phyloP scores from a whole-genome alignment of 1,284 basidiomycete species.

The Rhodotorula mucilaginosa region DNA sequence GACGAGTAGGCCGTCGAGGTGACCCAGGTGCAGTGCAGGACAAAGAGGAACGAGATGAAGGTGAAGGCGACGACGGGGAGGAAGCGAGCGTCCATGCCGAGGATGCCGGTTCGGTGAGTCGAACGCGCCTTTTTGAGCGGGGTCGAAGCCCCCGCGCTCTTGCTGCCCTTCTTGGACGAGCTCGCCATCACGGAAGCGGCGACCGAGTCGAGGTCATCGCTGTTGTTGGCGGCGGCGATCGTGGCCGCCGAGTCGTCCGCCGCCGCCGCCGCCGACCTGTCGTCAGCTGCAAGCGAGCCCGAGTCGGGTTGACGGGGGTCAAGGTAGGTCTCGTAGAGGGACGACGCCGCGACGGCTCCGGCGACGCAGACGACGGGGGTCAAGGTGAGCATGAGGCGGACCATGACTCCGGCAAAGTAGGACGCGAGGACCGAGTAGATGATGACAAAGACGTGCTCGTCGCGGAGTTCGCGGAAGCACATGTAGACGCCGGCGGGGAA shows the following conservation, averaged over 20 bases:
- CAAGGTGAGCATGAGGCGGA: slow-evolving; percentile 87
- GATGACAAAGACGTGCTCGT: slow-evolving; percentile 98
- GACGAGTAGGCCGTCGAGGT: slow-evolving; percentile 95
- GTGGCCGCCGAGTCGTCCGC: slow-evolving; percentile 44
- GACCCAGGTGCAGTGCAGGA: slow-evolving; percentile 91
- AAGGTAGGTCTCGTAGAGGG: slow-evolving; percentile 84
- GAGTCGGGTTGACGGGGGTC: slow-evolving; percentile 55
- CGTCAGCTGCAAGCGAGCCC: neutral
- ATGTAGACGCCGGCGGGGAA: slow-evolving; percentile 95
- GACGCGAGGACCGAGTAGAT: slow-evolving; percentile 94
- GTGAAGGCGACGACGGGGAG: slow-evolving; percentile 74
- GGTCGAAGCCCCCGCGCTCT: slow-evolving; percentile 46
- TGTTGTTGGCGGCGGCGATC: slow-evolving; percentile 43
- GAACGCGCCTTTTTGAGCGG: slow-evolving; percentile 35
- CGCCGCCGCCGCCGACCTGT: slow-evolving; percentile 49
- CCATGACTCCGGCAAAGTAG: slow-evolving; percentile 99
- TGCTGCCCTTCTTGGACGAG: slow-evolving; percentile 62
- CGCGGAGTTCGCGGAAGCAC: slow-evolving; percentile 89
- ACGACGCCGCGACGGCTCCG: slow-evolving; percentile 85
- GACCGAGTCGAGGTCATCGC: slow-evolving; percentile 48
- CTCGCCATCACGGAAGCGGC: slow-evolving; percentile 45
- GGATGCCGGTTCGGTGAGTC: slow-evolving; percentile 62
- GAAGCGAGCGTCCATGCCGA: slow-evolving; percentile 78
- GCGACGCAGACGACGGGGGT: slow-evolving; percentile 89
- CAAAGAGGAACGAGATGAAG: slow-evolving; percentile 80